A percentile compares a stretch with the other conserved stretches of the same genome.
These are phyloP conservation scores for Ustilago vetiveriae DNA, from an alignment of 1,284 basidiomycete genomes.

Conservation along the genomic window DNA sequence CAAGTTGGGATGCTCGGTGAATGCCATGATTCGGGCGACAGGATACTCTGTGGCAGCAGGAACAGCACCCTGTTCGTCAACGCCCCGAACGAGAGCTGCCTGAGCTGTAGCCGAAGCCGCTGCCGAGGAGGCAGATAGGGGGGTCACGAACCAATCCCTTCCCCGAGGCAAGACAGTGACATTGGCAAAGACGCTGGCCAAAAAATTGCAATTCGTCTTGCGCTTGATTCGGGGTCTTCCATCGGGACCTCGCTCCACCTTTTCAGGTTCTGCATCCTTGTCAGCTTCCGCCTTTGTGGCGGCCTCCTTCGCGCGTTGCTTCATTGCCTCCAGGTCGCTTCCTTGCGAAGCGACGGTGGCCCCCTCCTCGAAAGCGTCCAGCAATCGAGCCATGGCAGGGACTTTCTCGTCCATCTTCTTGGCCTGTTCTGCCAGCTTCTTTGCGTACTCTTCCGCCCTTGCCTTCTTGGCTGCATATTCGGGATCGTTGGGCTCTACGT, in stretches of 20 bases:
- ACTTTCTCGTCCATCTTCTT: conserved; percentile 55
- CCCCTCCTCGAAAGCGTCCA: conserved; percentile 66
- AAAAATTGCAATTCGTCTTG: conserved; percentile 65
- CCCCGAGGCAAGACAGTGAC: conserved; percentile 60
- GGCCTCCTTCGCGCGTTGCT: conserved; percentile 50
- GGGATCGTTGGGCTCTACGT: conserved; percentile 58
- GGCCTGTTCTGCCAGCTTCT: conserved; percentile 45
- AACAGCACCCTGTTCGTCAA: conserved; percentile 19
- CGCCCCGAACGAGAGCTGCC: conserved; percentile 38
- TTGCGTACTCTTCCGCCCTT: conserved; percentile 45
- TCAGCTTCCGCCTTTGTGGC: conserved; percentile 33
- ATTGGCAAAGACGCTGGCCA: conserved; percentile 67
- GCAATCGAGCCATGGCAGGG: conserved; percentile 59
- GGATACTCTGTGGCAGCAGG: conserved; percentile 58
- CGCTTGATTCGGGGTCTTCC: conserved; percentile 58
- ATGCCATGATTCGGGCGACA: conserved; percentile 62
- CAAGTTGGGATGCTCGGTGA: conserved; percentile 65
- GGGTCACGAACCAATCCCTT: conserved; percentile 62
- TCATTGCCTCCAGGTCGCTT: conserved; percentile 60
- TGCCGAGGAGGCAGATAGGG: conserved; percentile 49
- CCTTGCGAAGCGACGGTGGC: conserved; percentile 57
- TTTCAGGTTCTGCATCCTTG: conserved; percentile 29
- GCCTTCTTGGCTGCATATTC: conserved; percentile 57
- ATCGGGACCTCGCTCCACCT: conserved; percentile 48
- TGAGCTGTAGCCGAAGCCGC: conserved; percentile 49